These are phyloP conservation scores for Geotrichum siamense DNA, from an alignment of 1,139 yeast genomes.

Conservation along the genomic window DNA sequence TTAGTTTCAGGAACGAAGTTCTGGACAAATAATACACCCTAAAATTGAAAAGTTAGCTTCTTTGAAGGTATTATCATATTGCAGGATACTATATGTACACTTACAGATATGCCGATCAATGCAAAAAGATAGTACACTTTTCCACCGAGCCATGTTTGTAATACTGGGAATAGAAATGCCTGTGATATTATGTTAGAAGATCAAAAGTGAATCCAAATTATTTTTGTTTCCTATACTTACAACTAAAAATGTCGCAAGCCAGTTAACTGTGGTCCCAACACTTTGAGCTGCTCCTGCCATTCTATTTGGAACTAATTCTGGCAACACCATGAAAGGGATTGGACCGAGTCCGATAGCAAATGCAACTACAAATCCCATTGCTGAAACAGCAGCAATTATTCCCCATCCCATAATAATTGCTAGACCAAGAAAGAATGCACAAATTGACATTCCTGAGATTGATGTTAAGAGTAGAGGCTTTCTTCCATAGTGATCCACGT, in stretches of 20 bases:
- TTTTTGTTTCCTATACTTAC: too few relatives aligned
- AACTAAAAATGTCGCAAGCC: constrained; percentile 72
- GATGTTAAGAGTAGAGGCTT: constrained; percentile 64
- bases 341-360: constrained; percentile 95
- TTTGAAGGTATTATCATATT: neutral
- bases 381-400: constrained; percentile 53
- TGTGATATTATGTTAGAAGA: too few relatives aligned
- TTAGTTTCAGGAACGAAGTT: constrained; percentile 14
- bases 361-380: constrained; percentile 66
- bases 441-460: constrained; percentile 57
- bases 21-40: constrained; percentile 7
- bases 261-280: constrained; percentile 83
- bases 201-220: neutral
- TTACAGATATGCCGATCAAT: constrained; percentile 12
- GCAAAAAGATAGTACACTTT: constrained; percentile 72
- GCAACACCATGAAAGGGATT: constrained; percentile 81
- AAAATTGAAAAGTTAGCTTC: neutral
- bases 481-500: constrained; percentile 74
- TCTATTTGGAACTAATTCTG: constrained; percentile 75
- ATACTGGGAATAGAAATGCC: constrained; percentile 72
- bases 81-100: neutral
- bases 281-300: constrained; percentile 87
- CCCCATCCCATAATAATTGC: constrained; percentile 53
- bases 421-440: constrained; percentile 55
- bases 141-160: constrained; percentile 62